phyloP scores from a whole-genome alignment of 352 stramenopile species.

The Phytophthora fragariae region DNA sequence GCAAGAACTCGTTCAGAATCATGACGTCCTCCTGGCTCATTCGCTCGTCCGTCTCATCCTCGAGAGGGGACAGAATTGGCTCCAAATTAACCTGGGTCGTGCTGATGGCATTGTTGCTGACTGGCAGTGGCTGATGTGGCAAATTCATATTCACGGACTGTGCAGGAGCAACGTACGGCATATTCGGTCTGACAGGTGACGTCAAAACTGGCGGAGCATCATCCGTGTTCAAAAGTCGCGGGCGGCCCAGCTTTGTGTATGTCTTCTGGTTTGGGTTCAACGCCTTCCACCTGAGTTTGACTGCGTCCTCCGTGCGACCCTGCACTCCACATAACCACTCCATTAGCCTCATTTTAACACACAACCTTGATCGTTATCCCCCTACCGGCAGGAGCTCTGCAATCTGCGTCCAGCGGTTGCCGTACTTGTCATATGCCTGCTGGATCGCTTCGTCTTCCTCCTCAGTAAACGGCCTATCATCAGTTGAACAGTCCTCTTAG shows the following conservation, averaged over 20 bases:
- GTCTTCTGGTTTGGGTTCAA: conserved; percentile 84
- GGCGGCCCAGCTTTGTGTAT: conserved; percentile 77
- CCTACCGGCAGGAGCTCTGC: conserved; percentile 77
- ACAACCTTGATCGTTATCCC: background rate
- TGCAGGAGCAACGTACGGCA: conserved; percentile 16
- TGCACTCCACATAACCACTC: conserved; percentile 13
- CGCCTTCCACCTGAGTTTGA: conserved; percentile 86
- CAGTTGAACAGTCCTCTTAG: conserved; percentile 12
- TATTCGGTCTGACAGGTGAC: conserved; percentile 34
- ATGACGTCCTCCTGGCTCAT: conserved; percentile 69
- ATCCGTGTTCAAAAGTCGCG: conserved; percentile 62
- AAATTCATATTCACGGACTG: conserved; percentile 29
- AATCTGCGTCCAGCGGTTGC: conserved; percentile 91
- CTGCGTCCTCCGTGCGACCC: conserved; percentile 80
- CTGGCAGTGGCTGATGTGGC: conserved; percentile 1
- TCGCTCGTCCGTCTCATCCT: conserved; percentile 53
- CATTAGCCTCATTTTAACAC: background rate
- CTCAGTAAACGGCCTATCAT: conserved; percentile 63
- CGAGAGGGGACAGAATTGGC: conserved; percentile 49
- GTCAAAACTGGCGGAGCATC: conserved; percentile 44
- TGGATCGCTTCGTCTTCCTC: conserved; percentile 79
- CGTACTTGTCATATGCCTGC: conserved; percentile 82
- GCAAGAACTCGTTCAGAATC: conserved; percentile 70
- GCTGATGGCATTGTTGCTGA: conserved; percentile 15
- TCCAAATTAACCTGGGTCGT: conserved; percentile 43